Evolutionary conservation across 1,284 basidiomycete species (phyloP), one percentile per base, ranked within the genome.

Genomic region (Phylloporus sp.): DNA sequence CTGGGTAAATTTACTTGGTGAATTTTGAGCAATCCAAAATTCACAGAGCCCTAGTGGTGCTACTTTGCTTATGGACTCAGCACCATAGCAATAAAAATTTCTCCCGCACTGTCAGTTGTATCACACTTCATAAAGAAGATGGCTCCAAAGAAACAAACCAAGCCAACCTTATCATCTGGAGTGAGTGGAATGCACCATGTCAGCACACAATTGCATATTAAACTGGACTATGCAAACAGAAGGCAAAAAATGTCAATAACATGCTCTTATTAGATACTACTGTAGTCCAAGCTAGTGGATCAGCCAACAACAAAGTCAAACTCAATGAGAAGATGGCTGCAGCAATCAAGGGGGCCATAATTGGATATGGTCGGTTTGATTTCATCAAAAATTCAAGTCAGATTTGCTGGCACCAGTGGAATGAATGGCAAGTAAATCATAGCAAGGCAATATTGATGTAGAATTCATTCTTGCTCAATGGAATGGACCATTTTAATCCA

Each of bases 401-500:
- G n/a, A 46, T 60, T n/a, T 51, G 28, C 44, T 60, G 58, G 58
- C 58, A 32, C 10, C 42, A 54, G 18, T 60, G 58, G 58, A 60
- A 60, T 24, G 58, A 60, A 8, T 42, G 58, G 6, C 58, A 60
- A 54, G 40, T 60, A 12, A 53, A 47, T 17, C 8, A 28, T 31
- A 3, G 6, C 18, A 60, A 60, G 40, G 58, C 58, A 10, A 39
- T 26, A 17, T 12, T 54, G 22, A 60, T 60, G 58, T 51, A 51
- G 4, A 60, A 60, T 18, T 60, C 58, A 34, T 60, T 60, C 26
- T 51, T 60, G 4, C 58, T 60, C 26, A 60, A 60, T 39, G 58
- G 58, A 18, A 60, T 60, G 58, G 58, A 60, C 26, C 58, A 42
- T n/a, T 60, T 54, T 50, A 60, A 60, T 11, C 52, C 58, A 4